Percentiles rank a stretch among this genome's conserved stretches.
phyloP scores from a whole-genome alignment of 2,329 filamentous ascomycete genomes.

The Fusarium sp. region DNA sequence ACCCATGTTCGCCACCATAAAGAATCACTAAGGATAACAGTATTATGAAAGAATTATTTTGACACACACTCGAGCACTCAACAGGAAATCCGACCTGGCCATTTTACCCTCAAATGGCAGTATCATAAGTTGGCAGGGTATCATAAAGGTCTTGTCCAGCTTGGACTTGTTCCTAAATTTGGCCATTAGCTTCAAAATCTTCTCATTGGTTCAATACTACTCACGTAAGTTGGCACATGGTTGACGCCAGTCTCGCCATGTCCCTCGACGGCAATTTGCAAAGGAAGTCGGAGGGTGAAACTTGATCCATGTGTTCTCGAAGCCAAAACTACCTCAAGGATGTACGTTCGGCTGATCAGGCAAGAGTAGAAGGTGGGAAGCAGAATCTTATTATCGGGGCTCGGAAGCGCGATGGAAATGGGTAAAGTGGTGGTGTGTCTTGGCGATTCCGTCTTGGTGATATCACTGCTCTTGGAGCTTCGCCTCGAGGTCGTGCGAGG shows the following conservation, averaged over 20 bases:
- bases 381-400: slow-evolving; percentile 17
- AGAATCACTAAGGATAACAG: no score
- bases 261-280: slow-evolving; percentile 17
- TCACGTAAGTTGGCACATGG: slow-evolving; percentile 29
- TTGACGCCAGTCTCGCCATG: background rate
- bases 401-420: slow-evolving; percentile 10
- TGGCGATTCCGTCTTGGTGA: background rate
- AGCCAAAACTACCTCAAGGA: slow-evolving; percentile 1
- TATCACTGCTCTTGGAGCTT: slow-evolving; percentile 3
- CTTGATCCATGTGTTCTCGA: slow-evolving; percentile 6
- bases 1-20: background rate
- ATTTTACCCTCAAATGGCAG: background rate
- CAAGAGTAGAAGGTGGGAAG: slow-evolving; percentile 35
- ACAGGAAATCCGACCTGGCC: background rate
- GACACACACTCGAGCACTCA: no score
- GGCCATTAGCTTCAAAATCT: rapidly evolving
- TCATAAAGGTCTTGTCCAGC: slow-evolving; percentile 15
- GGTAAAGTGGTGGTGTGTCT: slow-evolving; percentile 12
- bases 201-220: rapidly evolving
- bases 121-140: slow-evolving; percentile 18
- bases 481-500: background rate
- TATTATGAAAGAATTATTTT: no score
- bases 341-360: slow-evolving; percentile 26
- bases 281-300: slow-evolving; percentile 12
- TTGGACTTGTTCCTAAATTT: slow-evolving; percentile 19